These are phyloP conservation scores for Gypsophila paniculata DNA, from an alignment of 179 eudicot species.

Conservation along the genomic window DNA sequence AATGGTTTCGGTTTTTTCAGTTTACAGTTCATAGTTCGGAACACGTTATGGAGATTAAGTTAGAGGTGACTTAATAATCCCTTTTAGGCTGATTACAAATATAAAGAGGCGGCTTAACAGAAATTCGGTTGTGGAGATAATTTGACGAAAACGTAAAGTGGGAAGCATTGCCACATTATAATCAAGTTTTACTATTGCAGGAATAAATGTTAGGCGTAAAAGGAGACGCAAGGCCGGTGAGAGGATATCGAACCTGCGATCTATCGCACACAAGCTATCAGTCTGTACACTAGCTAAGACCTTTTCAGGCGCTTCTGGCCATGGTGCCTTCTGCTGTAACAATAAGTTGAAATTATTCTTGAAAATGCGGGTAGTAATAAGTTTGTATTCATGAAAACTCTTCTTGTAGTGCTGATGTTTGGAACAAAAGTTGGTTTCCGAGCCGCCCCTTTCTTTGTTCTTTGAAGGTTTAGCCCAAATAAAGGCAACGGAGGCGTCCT, in stretches of 20 bases:
- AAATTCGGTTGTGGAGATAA: background rate
- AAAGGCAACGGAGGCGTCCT: background rate
- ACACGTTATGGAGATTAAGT: background rate
- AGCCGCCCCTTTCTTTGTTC: background rate
- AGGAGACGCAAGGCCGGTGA: background rate
- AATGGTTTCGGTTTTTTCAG: background rate
- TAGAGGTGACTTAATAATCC: background rate
- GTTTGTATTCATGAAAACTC: background rate
- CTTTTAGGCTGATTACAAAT: background rate
- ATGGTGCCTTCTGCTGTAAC: background rate
- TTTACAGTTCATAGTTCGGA: background rate
- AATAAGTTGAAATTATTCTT: too few species aligned
- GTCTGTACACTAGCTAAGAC: background rate
- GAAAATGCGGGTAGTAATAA: too few species aligned
- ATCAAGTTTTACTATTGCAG: background rate
- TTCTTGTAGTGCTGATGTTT: background rate
- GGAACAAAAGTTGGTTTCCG: too few species aligned
- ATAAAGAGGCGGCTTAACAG: background rate
- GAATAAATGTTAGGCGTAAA: background rate
- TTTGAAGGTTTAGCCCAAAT: background rate
- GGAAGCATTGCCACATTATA: background rate
- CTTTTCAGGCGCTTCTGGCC: background rate
- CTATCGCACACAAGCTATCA: background rate
- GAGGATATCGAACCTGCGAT: background rate
- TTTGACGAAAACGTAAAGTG: background rate